These are phyloP conservation scores for Saccharomyces pastorianus DNA, from an alignment of 1,139 yeast species.

Conservation along the genomic window DNA sequence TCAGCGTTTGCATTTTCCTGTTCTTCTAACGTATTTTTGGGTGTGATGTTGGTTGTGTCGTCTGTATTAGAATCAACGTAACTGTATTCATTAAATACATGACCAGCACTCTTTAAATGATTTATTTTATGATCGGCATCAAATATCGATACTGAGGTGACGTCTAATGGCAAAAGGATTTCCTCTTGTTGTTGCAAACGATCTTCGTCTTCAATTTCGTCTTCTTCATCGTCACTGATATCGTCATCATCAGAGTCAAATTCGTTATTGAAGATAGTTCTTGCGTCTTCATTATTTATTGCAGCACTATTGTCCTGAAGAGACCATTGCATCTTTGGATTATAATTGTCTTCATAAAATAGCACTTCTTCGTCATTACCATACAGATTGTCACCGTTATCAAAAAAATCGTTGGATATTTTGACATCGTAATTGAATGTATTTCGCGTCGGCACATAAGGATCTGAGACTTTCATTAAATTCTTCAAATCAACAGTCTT, in stretches of 20 bases:
- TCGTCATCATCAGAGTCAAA: slow-evolving; percentile 30
- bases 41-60: neutral
- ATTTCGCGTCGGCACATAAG: slow-evolving; percentile 1
- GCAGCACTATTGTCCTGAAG: slow-evolving; percentile 30
- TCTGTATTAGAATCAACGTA: slow-evolving; percentile 32
- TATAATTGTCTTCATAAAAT: slow-evolving; percentile 29
- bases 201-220: slow-evolving; percentile 22
- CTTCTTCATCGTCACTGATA: slow-evolving; percentile 31
- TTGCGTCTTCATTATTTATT: slow-evolving; percentile 27
- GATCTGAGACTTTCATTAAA: slow-evolving; percentile 9
- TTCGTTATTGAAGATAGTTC: slow-evolving; percentile 42
- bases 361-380: slow-evolving; percentile 11
- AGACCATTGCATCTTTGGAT: slow-evolving; percentile 33
- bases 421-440: slow-evolving; percentile 6
- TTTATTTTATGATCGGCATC: neutral
- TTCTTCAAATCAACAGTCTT: slow-evolving; percentile 23
- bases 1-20: neutral
- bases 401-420: slow-evolving; percentile 9
- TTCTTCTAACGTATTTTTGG: neutral
- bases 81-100: slow-evolving; percentile 34
- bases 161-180: neutral
- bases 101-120: slow-evolving; percentile 31
- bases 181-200: neutral
- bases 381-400: slow-evolving; percentile 9
- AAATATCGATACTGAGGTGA: neutral